These are phyloP conservation scores for Echria macrotheca DNA, from an alignment of 495 filamentous ascomycete species.

Conservation along the genomic window DNA sequence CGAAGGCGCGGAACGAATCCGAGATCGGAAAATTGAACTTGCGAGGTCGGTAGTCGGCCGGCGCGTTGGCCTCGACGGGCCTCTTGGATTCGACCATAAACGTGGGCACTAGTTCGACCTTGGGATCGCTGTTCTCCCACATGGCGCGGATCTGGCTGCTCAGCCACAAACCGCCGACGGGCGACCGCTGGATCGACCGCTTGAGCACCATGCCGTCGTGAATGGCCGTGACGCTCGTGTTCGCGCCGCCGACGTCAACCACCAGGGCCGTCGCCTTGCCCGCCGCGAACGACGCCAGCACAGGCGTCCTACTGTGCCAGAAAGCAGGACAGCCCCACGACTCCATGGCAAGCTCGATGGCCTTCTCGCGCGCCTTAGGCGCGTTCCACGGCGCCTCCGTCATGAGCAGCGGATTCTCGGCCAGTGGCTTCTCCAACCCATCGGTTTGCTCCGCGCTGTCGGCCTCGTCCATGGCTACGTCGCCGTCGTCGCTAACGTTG, in stretches of 20 bases:
- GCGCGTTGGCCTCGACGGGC: conserved; percentile 80
- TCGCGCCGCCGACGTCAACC: conserved; percentile 86
- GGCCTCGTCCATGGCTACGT: conserved; percentile 48
- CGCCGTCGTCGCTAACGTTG: conserved; percentile 46
- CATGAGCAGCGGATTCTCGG: conserved; percentile 88
- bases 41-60: conserved; percentile 51
- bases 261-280: conserved; percentile 91
- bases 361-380: conserved; percentile 79
- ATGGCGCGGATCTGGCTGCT: conserved; percentile 79
- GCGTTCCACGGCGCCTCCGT: conserved; percentile 92
- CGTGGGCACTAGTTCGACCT: conserved; percentile 74
- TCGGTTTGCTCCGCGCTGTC: conserved; percentile 56
- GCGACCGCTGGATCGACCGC: conserved; percentile 77
- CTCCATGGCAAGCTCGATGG: conserved; percentile 93
- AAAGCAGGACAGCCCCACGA: conserved; percentile 91
- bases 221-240: conserved; percentile 83
- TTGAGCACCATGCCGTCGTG: conserved; percentile 92
- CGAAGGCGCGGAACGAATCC: conserved; percentile 66
- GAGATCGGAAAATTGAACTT: conserved; percentile 61
- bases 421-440: conserved; percentile 68
- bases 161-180: conserved; percentile 82
- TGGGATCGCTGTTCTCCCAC: conserved; percentile 68
- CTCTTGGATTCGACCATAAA: conserved; percentile 83
- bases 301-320: conserved; percentile 64
- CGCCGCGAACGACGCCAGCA: conserved; percentile 66